Percentiles rank a stretch among this genome's conserved stretches.
phyloP scores from a whole-genome alignment of 225 moss, liverwort and hornwort species.

The Bryum argenteum region DNA sequence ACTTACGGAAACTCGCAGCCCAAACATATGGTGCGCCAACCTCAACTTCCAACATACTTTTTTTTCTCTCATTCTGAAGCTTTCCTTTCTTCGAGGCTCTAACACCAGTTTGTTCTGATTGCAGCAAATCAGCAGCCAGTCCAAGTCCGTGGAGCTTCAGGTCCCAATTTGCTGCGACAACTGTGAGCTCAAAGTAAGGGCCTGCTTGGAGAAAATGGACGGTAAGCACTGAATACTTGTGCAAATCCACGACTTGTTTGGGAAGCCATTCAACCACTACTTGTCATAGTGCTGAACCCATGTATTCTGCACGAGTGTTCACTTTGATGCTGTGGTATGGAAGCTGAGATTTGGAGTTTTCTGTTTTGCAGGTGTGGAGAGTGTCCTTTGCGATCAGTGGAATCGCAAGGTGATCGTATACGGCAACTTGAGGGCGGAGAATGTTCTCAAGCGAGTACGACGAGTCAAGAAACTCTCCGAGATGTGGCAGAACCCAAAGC shows the following conservation, averaged over 20 bases:
- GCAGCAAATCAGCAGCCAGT: slow-evolving; percentile 41
- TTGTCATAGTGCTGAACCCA: too few relatives aligned
- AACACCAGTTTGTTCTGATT: not conserved
- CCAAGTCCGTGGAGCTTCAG: slow-evolving; percentile 42
- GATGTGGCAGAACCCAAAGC: slow-evolving; percentile 45
- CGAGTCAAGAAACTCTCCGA: slow-evolving; percentile 48
- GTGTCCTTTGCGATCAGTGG: slow-evolving; percentile 59
- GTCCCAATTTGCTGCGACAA: slow-evolving; percentile 64
- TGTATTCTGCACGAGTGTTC: too few relatives aligned
- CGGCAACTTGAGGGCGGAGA: slow-evolving; percentile 49
- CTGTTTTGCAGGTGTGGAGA: slow-evolving; percentile 48
- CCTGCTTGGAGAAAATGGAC: slow-evolving; percentile 41
- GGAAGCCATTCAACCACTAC: too few relatives aligned
- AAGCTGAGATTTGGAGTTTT: not conserved
- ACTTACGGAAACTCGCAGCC: slow-evolving; percentile 20
- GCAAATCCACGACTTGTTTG: slow-evolving; percentile 30
- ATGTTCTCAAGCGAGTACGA: slow-evolving; percentile 48
- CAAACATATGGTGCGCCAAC: slow-evolving; percentile 27
- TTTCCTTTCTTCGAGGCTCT: not conserved
- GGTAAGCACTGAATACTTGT: slow-evolving; percentile 35
- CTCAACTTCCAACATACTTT: not conserved
- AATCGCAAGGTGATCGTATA: slow-evolving; percentile 49
- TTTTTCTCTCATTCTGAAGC: too few relatives aligned
- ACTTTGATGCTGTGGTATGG: not conserved
- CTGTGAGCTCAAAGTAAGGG: slow-evolving; percentile 51